Evolutionary conservation across 306 rosid species (phyloP).

Genomic region (Rosa multiflora): DNA sequence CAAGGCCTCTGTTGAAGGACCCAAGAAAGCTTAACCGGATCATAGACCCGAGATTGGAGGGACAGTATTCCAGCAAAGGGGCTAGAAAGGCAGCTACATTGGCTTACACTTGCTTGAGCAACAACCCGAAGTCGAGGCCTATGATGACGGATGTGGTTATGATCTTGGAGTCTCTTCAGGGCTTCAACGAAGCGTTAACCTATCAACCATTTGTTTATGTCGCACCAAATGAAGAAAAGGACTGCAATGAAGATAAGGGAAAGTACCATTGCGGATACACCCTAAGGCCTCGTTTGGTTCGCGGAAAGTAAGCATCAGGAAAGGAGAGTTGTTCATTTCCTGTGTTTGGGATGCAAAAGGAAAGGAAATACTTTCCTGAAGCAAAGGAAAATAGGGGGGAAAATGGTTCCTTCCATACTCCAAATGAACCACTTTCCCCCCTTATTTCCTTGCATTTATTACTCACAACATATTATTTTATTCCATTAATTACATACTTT

Average conservation of each 20-base stretch:
- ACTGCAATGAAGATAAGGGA: neutral
- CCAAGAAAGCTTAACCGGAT: conserved; percentile 39
- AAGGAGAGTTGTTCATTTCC: no score
- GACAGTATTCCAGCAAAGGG: conserved; percentile 56
- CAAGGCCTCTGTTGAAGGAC: conserved; percentile 67
- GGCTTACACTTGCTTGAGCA: conserved; percentile 67
- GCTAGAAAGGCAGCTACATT: conserved; percentile 57
- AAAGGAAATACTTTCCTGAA: no score
- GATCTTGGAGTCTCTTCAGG: conserved; percentile 57
- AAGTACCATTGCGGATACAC: neutral
- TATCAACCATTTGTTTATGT: conserved; percentile 71
- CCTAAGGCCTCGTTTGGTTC: no score
- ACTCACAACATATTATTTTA: no score
- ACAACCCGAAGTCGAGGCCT: conserved; percentile 61
- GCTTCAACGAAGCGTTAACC: conserved; percentile 41
- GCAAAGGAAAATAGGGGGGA: no score
- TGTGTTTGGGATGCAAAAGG: no score
- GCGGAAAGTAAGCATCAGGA: no score
- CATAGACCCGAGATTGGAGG: conserved; percentile 62
- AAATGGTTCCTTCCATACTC: no score
- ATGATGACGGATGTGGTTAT: conserved; percentile 57
- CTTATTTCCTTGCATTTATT: no score
- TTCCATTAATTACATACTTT: no score
- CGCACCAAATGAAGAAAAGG: conserved; percentile 41
- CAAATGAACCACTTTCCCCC: no score